A percentile compares a stretch with the other conserved stretches of the same genome.
Conservation (phyloP, 2,329 filamentous ascomycete species). For the Hypoxylon sp. region DNA sequence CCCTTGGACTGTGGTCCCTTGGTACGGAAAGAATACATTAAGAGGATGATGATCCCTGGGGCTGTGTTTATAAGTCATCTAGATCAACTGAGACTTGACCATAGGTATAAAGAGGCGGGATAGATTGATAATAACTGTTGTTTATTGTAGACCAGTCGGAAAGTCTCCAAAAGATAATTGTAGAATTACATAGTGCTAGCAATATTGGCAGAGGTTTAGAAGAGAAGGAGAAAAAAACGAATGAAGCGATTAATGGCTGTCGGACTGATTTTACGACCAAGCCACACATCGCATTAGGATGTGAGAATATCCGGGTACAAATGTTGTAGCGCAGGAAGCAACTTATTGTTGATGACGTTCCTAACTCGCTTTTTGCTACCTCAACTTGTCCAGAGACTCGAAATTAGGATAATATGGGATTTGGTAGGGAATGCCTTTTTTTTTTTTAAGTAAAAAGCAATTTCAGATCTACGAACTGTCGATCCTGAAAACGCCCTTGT, state of each 20-base stretch:
- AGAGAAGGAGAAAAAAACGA: neutral
- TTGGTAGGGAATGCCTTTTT: conserved; percentile 18
- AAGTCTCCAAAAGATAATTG: neutral
- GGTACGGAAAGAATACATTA: conserved; percentile 21
- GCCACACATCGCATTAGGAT: conserved; percentile 24
- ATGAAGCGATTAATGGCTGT: conserved; percentile 20
- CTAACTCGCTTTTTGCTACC: conserved; percentile 19
- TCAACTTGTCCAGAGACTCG: conserved; percentile 14
- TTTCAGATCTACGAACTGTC: conserved; percentile 11
- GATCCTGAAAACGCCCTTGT: conserved; percentile 15
- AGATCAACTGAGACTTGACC: neutral
- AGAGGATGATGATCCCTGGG: conserved; percentile 40
- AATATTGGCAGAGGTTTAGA: conserved; percentile 1
- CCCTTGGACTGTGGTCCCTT: conserved; percentile 17
- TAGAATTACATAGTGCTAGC: neutral
- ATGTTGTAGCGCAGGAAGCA: conserved; percentile 4
- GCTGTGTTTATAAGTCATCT: conserved; percentile 20
- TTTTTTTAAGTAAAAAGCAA: conserved; percentile 3
- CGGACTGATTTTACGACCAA: conserved; percentile 27
- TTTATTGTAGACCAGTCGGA: neutral
- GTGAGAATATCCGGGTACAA: neutral
- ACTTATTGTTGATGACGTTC: conserved; percentile 20
- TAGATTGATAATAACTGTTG: conserved; percentile 1
- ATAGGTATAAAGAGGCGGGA: neutral
- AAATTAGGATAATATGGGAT: conserved; percentile 26